Conservation (phyloP, 2,329 filamentous ascomycete species). For the Ceratocystis diversiconidia region DNA sequence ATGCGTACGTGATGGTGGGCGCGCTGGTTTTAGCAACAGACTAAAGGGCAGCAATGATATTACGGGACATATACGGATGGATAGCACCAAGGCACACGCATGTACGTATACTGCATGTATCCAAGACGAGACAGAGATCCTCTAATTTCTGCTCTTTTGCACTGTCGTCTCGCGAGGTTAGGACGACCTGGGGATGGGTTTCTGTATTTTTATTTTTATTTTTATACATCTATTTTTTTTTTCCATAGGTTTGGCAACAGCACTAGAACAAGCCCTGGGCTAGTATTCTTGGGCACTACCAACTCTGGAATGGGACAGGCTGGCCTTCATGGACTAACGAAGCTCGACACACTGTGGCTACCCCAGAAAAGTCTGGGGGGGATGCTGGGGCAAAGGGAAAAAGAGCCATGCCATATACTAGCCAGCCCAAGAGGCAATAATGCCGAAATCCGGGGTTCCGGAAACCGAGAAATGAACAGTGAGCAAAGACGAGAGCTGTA, state of each 20-base stretch:
- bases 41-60: too few species aligned
- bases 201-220: not conserved
- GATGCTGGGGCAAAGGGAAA: not conserved
- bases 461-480: not conserved
- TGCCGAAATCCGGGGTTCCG: not conserved
- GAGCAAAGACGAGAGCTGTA: not conserved
- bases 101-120: not conserved
- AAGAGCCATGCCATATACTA: not conserved
- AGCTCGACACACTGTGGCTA: not conserved
- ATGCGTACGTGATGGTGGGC: not conserved
- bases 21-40: not conserved
- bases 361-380: not conserved
- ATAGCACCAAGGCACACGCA: not conserved
- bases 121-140: not conserved
- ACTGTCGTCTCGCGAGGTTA: not conserved
- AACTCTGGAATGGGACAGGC: too few species aligned
- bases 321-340: not conserved
- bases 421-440: not conserved
- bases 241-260: not conserved
- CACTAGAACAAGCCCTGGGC: not conserved
- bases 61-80: too few species aligned
- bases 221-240: not conserved
- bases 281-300: not conserved
- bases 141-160: not conserved
- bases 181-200: not conserved